Evolutionary conservation across 1,284 basidiomycete species (phyloP), one percentile per base, ranked within the genome.

Genomic region (Pterulicium gracile): DNA sequence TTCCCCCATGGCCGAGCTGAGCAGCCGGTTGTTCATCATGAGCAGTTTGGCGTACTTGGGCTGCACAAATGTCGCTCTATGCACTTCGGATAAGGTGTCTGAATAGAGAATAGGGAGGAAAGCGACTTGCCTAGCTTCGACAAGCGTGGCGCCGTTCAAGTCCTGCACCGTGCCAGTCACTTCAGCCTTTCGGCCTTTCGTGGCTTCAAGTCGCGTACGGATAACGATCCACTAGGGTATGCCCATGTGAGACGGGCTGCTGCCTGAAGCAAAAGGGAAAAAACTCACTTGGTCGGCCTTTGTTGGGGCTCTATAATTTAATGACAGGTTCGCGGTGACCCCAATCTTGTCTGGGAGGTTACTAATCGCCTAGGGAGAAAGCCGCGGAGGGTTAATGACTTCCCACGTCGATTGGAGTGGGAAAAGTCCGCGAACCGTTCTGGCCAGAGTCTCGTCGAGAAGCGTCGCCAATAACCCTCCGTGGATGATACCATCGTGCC

Each of bases 401-500:
- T 14, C 1, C 23, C 24, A 27, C 19, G 35, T 47, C 42, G 51
- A 3, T 15, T 14, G 19, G 41, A 19, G 42, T 40, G 4, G 18
- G 5, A 51, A 50, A 40, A 50, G 42, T 51, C 49, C 36, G 72
- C 83, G 56, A 56, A 91, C 92, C 51, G 81, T 85, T 49, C 94
- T 68, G 0, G 81, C 93, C 35, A 97, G 62, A 2, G 75, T 74
- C 68, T 98, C 94, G 56, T 98, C 94, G 48, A 95, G 66, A 3
- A 98, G 65, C 0, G 92, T 97, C 21, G 92, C 90, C 19, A 97
- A 69, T 50, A 98, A 60, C 1, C 95, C 95, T 0, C 95, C 95
- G 59, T 98, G 95, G 1, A 97, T 67, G 52, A 98, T 89, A 0
- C 93, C 93, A 61, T 95, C 91, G 56, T 95, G 91, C 2, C 89